Percentiles rank a stretch among this genome's conserved stretches.
phyloP scores from a whole-genome alignment of 1,139 yeast species.

The Lodderomyces oxycetoniae region DNA sequence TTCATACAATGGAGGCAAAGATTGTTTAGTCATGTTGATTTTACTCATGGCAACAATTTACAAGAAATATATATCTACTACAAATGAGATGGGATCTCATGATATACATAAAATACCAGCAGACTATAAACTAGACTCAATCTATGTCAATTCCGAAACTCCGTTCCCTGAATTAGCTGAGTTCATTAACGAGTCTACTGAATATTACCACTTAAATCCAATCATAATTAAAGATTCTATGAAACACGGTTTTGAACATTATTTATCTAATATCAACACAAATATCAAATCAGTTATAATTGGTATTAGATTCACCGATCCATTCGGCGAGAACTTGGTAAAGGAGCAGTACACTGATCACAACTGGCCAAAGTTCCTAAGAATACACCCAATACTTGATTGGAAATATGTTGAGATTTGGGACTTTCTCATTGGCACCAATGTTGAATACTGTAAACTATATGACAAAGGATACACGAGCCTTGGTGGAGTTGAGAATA shows the following conservation, averaged over 20 bases:
- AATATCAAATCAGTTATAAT: slow-evolving; percentile 62
- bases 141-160: slow-evolving; percentile 65
- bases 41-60: slow-evolving; percentile 59
- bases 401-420: slow-evolving; percentile 80
- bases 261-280: slow-evolving; percentile 42
- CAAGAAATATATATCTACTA: slow-evolving; percentile 19
- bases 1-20: slow-evolving; percentile 89
- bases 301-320: slow-evolving; percentile 80
- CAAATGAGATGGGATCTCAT: background rate
- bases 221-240: slow-evolving; percentile 45
- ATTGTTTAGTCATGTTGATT: slow-evolving; percentile 77
- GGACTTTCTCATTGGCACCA: slow-evolving; percentile 53
- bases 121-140: slow-evolving; percentile 46
- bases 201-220: slow-evolving; percentile 42
- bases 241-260: slow-evolving; percentile 62
- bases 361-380: slow-evolving; percentile 79
- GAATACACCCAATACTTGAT: slow-evolving; percentile 77
- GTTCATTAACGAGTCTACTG: slow-evolving; percentile 42
- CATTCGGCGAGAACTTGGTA: slow-evolving; percentile 54
- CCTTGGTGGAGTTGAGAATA: slow-evolving; percentile 67
- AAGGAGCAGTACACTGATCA: slow-evolving; percentile 69
- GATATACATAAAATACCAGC: slow-evolving; percentile 18
- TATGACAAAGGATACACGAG: slow-evolving; percentile 82
- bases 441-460: slow-evolving; percentile 58
- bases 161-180: slow-evolving; percentile 57